A percentile compares a stretch with the other conserved stretches of the same genome.
These are phyloP conservation scores for Globisporangium camurandrum DNA, from an alignment of 352 stramenopile species.

Conservation along the genomic window DNA sequence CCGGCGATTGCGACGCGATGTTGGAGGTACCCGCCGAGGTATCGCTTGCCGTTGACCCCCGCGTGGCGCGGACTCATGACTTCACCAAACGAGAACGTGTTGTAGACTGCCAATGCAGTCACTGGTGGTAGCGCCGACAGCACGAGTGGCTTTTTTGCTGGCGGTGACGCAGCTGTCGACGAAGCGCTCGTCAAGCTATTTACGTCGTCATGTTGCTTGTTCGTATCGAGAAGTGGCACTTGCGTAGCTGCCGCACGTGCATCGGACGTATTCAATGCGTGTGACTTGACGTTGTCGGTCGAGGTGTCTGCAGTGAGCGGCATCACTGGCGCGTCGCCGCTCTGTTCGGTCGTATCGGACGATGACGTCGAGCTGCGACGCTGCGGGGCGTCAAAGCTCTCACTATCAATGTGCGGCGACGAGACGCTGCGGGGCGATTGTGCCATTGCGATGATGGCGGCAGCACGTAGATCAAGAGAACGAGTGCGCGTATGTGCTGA, in stretches of 20 bases:
- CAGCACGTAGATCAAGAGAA: too few species aligned
- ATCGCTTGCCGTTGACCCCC: conserved; percentile 41
- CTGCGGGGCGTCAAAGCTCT: background rate
- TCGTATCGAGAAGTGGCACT: background rate
- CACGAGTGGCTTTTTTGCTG: background rate
- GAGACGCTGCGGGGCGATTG: conserved; percentile 43
- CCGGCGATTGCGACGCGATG: conserved; percentile 46
- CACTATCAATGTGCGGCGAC: conserved; percentile 62
- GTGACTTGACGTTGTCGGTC: background rate
- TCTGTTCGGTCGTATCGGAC: conserved; percentile 9
- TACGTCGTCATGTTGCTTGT: conserved; percentile 1
- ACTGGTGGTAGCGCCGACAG: background rate
- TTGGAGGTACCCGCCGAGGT: conserved; percentile 45
- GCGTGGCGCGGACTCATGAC: conserved; percentile 44
- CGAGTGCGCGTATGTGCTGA: too few species aligned
- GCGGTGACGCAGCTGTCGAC: background rate
- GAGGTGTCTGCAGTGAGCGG: background rate
- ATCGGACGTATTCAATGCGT: background rate
- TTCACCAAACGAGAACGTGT: conserved; percentile 33
- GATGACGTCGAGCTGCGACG: conserved; percentile 11
- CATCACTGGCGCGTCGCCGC: conserved; percentile 5
- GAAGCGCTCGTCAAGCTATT: background rate
- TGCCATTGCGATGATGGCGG: too few species aligned
- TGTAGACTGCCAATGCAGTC: background rate
- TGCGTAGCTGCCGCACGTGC: background rate